These are phyloP conservation scores for Mucuna pruriens DNA, from an alignment of 306 rosid species.

Conservation along the genomic window DNA sequence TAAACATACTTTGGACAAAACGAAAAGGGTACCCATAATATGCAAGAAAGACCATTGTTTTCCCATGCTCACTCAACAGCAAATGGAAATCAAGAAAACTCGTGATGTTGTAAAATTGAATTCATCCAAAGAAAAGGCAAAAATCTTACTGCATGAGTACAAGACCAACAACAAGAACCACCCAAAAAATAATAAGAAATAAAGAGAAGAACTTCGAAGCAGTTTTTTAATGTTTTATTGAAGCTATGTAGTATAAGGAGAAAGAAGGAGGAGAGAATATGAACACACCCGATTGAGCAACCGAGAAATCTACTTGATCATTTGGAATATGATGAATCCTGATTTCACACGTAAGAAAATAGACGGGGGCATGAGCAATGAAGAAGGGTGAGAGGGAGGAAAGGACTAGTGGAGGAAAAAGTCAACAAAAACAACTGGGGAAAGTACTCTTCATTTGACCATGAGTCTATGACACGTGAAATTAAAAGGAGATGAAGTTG, in stretches of 20 bases:
- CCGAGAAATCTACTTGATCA: not conserved
- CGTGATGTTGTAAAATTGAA: slow-evolving; percentile 11
- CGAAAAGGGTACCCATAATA: slow-evolving; percentile 26
- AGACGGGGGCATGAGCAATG: not conserved
- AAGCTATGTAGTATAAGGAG: not conserved
- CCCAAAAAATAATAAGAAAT: not conserved
- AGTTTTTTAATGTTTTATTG: not conserved
- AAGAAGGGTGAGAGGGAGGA: not conserved
- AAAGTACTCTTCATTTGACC: slow-evolving; percentile 25
- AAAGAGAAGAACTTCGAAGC: not conserved
- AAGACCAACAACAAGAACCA: not conserved
- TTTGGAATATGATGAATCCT: not conserved
- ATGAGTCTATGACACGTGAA: slow-evolving; percentile 20
- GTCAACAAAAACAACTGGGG: slow-evolving; percentile 1
- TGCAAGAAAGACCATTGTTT: slow-evolving; percentile 33
- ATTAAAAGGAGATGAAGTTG: not conserved
- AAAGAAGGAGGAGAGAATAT: not conserved
- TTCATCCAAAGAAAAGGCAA: not conserved
- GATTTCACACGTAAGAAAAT: not conserved
- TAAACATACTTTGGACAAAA: slow-evolving; percentile 43
- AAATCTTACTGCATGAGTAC: not conserved
- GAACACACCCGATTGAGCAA: not conserved
- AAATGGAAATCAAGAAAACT: not conserved
- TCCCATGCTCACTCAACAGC: slow-evolving; percentile 50
- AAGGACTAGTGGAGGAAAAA: not conserved